These are phyloP conservation scores for Diutina rugosa DNA, from an alignment of 1,139 yeast species.

Conservation along the genomic window DNA sequence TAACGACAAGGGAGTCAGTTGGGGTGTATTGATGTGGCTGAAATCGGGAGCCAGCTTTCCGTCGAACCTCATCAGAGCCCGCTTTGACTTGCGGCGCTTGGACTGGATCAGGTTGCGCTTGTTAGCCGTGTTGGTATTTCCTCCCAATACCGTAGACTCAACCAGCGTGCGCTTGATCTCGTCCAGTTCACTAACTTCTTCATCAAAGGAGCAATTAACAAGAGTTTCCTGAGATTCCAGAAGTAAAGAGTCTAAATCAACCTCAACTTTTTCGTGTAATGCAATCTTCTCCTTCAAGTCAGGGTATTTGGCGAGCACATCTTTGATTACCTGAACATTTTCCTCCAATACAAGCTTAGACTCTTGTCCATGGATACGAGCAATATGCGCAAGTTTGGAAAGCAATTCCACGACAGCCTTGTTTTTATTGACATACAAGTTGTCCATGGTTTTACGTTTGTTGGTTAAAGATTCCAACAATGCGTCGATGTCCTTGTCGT, in stretches of 20 bases:
- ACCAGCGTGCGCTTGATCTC: constrained; percentile 4
- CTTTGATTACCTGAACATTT: not conserved
- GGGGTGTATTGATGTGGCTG: constrained; percentile 9
- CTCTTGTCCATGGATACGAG: constrained; percentile 38
- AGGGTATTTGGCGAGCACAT: constrained; percentile 11
- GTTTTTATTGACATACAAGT: constrained; percentile 34
- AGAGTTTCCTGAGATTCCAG: constrained; percentile 21
- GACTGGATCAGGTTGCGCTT: constrained; percentile 16
- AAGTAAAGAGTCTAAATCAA: constrained; percentile 2
- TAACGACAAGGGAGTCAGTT: constrained; percentile 1
- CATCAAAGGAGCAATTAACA: constrained; percentile 22
- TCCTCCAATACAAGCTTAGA: constrained; percentile 11
- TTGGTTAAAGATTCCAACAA: constrained; percentile 28
- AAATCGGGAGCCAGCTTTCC: constrained; percentile 13
- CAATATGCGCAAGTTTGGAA: constrained; percentile 27
- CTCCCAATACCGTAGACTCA: constrained; percentile 6
- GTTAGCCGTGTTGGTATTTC: constrained; percentile 7
- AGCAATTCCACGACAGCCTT: constrained; percentile 32
- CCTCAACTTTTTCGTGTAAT: constrained; percentile 14
- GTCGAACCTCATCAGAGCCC: constrained; percentile 19
- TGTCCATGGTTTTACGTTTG: constrained; percentile 30
- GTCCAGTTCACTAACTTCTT: constrained; percentile 12
- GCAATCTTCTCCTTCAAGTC: constrained; percentile 20
- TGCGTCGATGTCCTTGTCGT: constrained; percentile 33
- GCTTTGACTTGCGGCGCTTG: constrained; percentile 19